Conservation (phyloP, 2,329 filamentous ascomycete genomes). For the Fusarium praegraminearum region DNA sequence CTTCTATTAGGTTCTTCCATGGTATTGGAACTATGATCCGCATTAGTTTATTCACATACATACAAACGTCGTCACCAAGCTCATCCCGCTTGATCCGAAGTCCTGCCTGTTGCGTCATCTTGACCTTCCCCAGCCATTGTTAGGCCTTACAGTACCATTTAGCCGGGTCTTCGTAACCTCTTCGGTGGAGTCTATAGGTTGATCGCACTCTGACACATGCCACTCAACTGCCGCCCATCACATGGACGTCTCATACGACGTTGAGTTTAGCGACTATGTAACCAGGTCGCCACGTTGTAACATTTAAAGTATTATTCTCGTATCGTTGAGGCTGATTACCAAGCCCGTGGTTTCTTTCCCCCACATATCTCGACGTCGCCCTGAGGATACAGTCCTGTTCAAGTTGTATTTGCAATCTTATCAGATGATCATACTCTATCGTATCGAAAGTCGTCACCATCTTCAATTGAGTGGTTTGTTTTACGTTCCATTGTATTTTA, state of each 20-base stretch:
- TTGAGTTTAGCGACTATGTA: neutral
- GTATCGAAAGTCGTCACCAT: too few species aligned
- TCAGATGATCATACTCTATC: neutral
- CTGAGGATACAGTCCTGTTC: neutral
- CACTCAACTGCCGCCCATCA: neutral
- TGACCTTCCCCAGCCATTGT: neutral
- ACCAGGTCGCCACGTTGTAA: neutral
- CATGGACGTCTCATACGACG: neutral
- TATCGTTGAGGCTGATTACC: neutral
- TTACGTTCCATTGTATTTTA: too few species aligned
- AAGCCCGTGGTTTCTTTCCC: neutral
- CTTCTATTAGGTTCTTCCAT: neutral
- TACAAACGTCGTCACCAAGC: neutral
- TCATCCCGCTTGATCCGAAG: neutral
- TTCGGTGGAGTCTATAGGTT: neutral
- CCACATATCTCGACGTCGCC: neutral
- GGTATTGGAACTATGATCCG: neutral
- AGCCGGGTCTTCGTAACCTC: neutral
- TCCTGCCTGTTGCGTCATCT: neutral
- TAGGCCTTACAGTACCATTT: neutral
- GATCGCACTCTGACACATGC: neutral
- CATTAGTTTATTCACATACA: neutral
- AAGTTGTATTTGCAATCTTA: neutral
- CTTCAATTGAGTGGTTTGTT: too few species aligned
- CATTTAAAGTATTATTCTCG: neutral